These are phyloP conservation scores for Mycena crocata DNA, from an alignment of 768 basidiomycete species.

Conservation along the genomic window DNA sequence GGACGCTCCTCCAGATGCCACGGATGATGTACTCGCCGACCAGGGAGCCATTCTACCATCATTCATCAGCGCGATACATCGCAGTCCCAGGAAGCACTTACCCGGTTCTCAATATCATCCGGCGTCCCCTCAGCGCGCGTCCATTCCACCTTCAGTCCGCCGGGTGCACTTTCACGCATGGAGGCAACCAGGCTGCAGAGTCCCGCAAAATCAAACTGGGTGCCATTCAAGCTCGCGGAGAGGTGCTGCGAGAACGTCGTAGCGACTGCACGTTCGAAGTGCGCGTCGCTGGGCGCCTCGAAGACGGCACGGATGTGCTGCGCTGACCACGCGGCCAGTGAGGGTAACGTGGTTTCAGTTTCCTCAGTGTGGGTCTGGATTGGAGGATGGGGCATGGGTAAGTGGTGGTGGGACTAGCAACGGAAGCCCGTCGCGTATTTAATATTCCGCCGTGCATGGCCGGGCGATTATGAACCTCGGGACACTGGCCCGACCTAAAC, in stretches of 20 bases:
- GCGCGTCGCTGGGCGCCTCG: slow-evolving; percentile 59
- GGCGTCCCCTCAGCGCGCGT: slow-evolving; percentile 57
- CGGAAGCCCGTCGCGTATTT: background rate
- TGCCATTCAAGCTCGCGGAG: slow-evolving; percentile 57
- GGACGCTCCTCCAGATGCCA: slow-evolving; percentile 55
- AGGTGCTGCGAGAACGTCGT: slow-evolving; percentile 58
- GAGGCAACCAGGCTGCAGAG: slow-evolving; percentile 56
- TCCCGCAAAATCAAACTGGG: slow-evolving; percentile 49
- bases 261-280: slow-evolving; percentile 55
- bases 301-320: slow-evolving; percentile 62
- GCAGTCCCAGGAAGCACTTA: slow-evolving; percentile 40
- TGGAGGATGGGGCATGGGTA: too few species aligned
- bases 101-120: slow-evolving; percentile 54
- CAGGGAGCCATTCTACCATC: slow-evolving; percentile 57
- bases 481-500: too few species aligned
- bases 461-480: too few species aligned
- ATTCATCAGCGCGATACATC: slow-evolving; percentile 16
- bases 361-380: background rate
- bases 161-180: slow-evolving; percentile 53
- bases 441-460: background rate
- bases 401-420: background rate
- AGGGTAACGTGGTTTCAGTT: slow-evolving; percentile 40
- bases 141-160: slow-evolving; percentile 63
- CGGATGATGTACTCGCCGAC: slow-evolving; percentile 64
- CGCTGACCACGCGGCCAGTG: slow-evolving; percentile 62